A percentile compares a stretch with the other conserved stretches of the same genome.
phyloP scores from a whole-genome alignment of 1,139 yeast genomes.

The Kodamaea derodonti region DNA sequence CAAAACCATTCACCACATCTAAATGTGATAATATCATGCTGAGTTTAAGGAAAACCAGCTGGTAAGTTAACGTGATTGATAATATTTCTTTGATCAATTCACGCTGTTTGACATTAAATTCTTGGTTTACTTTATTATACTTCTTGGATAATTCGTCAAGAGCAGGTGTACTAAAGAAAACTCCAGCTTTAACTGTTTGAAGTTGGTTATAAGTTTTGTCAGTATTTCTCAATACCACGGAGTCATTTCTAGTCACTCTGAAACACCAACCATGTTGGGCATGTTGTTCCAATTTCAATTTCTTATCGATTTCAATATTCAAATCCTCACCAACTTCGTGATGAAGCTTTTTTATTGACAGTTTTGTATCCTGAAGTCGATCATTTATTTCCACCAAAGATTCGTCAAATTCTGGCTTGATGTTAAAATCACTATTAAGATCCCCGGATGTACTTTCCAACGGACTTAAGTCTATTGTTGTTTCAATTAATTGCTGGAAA shows the following conservation, averaged over 20 bases:
- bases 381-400: slow-evolving; percentile 58
- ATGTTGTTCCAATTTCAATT: slow-evolving; percentile 84
- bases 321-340: slow-evolving; percentile 67
- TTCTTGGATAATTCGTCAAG: slow-evolving; percentile 59
- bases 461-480: slow-evolving; percentile 84
- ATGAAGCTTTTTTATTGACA: slow-evolving; percentile 59
- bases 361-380: slow-evolving; percentile 52
- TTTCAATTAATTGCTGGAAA: slow-evolving; percentile 82
- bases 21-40: slow-evolving; percentile 64
- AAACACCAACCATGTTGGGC: slow-evolving; percentile 90
- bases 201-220: slow-evolving; percentile 65
- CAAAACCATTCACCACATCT: slow-evolving; percentile 83
- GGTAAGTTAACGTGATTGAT: slow-evolving; percentile 73
- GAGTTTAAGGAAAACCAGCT: slow-evolving; percentile 68
- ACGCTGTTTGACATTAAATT: slow-evolving; percentile 71
- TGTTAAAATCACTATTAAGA: slow-evolving; percentile 62
- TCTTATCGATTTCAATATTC: slow-evolving; percentile 78
- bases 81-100: slow-evolving; percentile 80
- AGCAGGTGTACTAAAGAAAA: slow-evolving; percentile 73
- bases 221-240: slow-evolving; percentile 65
- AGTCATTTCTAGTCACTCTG: slow-evolving; percentile 86
- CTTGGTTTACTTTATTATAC: slow-evolving; percentile 54
- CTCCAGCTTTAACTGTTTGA: slow-evolving; percentile 93
- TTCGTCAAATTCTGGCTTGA: slow-evolving; percentile 87
- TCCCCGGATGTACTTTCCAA: slow-evolving; percentile 52